Conservation (phyloP, 345 rosid genomes). For the Eucalyptus erythrocorys region DNA sequence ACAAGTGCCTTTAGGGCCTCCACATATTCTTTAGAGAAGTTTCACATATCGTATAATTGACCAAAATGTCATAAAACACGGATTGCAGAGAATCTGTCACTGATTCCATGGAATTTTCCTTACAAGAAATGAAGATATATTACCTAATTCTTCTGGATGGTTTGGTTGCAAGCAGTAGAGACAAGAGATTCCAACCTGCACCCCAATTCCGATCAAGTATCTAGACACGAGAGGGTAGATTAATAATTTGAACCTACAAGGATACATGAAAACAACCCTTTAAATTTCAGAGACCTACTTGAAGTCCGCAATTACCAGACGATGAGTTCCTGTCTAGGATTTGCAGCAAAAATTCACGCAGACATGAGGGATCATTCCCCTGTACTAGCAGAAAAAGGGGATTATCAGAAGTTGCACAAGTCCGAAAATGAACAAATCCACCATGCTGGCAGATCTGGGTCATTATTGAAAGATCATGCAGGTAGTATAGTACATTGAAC, state of each 20-base stretch:
- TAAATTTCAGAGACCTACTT: slow-evolving; percentile 21
- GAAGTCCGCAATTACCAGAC: slow-evolving; percentile 70
- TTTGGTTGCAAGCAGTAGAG: slow-evolving; percentile 65
- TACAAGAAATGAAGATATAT: neutral
- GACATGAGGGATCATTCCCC: slow-evolving; percentile 90
- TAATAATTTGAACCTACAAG: neutral
- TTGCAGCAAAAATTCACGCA: slow-evolving; percentile 76
- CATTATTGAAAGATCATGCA: neutral
- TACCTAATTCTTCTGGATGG: slow-evolving; percentile 81
- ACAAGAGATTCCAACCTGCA: slow-evolving; percentile 92
- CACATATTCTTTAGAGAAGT: neutral
- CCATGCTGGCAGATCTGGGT: neutral
- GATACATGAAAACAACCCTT: neutral
- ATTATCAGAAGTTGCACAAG: neutral
- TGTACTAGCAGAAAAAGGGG: slow-evolving; percentile 4
- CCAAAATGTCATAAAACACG: neutral
- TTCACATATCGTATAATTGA: neutral
- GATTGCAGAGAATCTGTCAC: neutral
- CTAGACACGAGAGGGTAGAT: slow-evolving; percentile 18
- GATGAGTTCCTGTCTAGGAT: slow-evolving; percentile 47
- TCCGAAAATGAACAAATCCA: neutral
- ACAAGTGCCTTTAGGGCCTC: neutral
- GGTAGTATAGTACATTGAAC: neutral
- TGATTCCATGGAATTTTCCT: neutral
- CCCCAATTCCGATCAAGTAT: slow-evolving; percentile 96